A percentile compares a stretch with the other conserved stretches of the same genome.
These are phyloP conservation scores for Erodium chrysanthum DNA, from an alignment of 441 rosid species.

Conservation along the genomic window DNA sequence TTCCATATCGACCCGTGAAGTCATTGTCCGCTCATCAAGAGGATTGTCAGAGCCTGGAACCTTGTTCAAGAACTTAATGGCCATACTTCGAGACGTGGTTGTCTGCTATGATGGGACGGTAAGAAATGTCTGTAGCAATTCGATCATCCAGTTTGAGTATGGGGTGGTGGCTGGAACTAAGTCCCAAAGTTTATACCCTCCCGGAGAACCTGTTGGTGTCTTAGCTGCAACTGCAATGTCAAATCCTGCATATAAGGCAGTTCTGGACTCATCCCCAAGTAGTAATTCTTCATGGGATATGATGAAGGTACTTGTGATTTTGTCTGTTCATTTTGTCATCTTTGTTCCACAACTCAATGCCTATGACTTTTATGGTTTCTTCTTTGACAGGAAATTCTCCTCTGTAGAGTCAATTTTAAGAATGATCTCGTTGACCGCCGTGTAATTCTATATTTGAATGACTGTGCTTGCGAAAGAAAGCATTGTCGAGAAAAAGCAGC, in stretches of 20 bases:
- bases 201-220: slow-evolving; percentile 97
- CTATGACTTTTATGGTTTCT: slow-evolving; percentile 1
- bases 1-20: slow-evolving; percentile 70
- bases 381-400: slow-evolving; percentile 71
- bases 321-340: slow-evolving; percentile 11
- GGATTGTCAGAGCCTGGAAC: slow-evolving; percentile 96
- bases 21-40: slow-evolving; percentile 78
- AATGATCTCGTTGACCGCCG: slow-evolving; percentile 65
- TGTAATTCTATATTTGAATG: slow-evolving; percentile 54
- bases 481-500: slow-evolving; percentile 78
- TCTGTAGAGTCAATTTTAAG: slow-evolving; percentile 65
- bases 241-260: slow-evolving; percentile 94
- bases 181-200: slow-evolving; percentile 46
- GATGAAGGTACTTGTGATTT: slow-evolving; percentile 63
- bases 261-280: slow-evolving; percentile 83
- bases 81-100: slow-evolving; percentile 83
- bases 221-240: slow-evolving; percentile 98
- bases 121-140: slow-evolving; percentile 72
- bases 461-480: slow-evolving; percentile 61
- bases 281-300: slow-evolving; percentile 91
- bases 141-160: slow-evolving; percentile 74
- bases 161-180: slow-evolving; percentile 39
- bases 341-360: not conserved
- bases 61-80: slow-evolving; percentile 88
- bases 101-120: slow-evolving; percentile 88